Conservation (phyloP, 2,329 filamentous ascomycete species). For the Hirsutella rhossiliensis region DNA sequence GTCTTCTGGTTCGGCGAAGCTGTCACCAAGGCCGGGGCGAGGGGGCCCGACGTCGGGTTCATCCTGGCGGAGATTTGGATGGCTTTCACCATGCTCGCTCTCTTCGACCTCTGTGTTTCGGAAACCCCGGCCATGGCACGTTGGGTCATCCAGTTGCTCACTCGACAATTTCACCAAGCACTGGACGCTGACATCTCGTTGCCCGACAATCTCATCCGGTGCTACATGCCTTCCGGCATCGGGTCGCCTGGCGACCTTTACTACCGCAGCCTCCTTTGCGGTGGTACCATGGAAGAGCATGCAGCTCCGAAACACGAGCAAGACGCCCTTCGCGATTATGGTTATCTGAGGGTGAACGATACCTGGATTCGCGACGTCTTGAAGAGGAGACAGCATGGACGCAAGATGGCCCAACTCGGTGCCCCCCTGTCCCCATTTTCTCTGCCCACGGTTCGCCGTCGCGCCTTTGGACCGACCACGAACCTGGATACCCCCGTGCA, state of each 20-base stretch:
- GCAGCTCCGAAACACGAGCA: neutral
- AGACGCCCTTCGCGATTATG: neutral
- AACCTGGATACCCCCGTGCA: neutral
- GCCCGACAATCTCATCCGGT: conserved; percentile 1
- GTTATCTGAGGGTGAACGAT: neutral
- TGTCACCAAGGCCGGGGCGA: neutral
- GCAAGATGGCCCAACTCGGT: neutral
- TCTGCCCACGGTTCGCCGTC: neutral
- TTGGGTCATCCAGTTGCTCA: neutral
- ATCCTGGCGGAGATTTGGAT: neutral
- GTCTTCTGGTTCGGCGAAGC: neutral
- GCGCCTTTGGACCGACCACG: neutral
- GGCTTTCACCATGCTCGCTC: neutral
- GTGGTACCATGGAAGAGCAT: neutral
- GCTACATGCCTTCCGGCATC: conserved; percentile 2
- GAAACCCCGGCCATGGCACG: neutral
- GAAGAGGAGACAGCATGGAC: neutral
- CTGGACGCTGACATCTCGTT: conserved; percentile 2
- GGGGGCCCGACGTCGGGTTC: neutral
- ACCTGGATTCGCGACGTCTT: neutral
- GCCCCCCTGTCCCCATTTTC: neutral
- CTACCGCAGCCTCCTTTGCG: neutral
- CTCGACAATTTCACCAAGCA: neutral
- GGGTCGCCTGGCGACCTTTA: neutral
- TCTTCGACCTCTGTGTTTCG: neutral